A percentile compares a stretch with the other conserved stretches of the same genome.
Conservation (phyloP, 805 yeast genomes). For the Wilhelminamyces savonicus region DNA sequence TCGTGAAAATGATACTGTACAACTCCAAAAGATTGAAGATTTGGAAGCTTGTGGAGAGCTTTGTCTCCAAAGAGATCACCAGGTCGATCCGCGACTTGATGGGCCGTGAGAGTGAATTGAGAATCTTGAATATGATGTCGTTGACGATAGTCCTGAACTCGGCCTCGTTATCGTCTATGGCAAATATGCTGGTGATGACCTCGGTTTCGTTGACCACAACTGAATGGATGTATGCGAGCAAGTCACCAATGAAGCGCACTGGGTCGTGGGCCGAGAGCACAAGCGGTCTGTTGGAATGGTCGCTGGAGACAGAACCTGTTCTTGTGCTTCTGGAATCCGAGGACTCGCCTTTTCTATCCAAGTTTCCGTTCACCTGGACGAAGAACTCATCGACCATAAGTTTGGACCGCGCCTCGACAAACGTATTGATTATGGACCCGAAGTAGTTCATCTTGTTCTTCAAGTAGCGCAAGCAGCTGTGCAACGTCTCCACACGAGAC, state of each 20-base stretch:
- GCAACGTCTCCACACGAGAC: constrained; percentile 20
- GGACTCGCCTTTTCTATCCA: constrained; percentile 4
- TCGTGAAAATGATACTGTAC: constrained; percentile 63
- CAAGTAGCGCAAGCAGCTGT: constrained; percentile 24
- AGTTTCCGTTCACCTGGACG: constrained; percentile 42
- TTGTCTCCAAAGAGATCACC: constrained; percentile 57
- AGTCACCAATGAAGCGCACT: constrained; percentile 74
- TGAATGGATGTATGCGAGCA: constrained; percentile 82
- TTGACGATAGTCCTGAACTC: constrained; percentile 24
- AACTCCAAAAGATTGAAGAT: constrained; percentile 59
- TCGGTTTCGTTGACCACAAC: constrained; percentile 85
- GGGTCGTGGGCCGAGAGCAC: constrained; percentile 73
- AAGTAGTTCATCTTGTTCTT: constrained; percentile 42
- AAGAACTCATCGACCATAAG: constrained; percentile 61
- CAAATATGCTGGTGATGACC: constrained; percentile 56
- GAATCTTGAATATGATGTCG: constrained; percentile 41
- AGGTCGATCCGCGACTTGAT: constrained; percentile 62
- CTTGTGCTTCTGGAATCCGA: constrained; percentile 3
- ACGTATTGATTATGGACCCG: constrained; percentile 51
- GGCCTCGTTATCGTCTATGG: constrained; percentile 4
- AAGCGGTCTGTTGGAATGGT: constrained; percentile 38
- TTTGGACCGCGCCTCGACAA: constrained; percentile 67
- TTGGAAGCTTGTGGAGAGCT: constrained; percentile 48
- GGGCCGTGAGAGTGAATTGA: constrained; percentile 53
- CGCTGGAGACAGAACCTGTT: constrained; percentile 5